phyloP scores from a whole-genome alignment of 495 filamentous ascomycete genomes.

The Saxophila tyrrhenica region DNA sequence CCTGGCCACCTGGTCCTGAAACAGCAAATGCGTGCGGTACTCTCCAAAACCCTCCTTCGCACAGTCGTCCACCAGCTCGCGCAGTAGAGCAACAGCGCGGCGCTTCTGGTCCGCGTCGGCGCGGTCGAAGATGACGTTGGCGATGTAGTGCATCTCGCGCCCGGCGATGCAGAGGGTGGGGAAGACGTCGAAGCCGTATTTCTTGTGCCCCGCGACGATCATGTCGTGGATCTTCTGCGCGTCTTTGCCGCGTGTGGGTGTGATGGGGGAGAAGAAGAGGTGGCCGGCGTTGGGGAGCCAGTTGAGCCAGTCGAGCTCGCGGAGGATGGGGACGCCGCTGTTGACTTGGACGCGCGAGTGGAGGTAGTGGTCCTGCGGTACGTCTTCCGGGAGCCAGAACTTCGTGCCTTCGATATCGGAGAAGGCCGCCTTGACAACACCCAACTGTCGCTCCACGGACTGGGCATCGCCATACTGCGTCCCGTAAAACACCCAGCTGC shows the following conservation, averaged over 20 bases:
- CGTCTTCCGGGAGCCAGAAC: background rate
- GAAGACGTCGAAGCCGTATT: constrained; percentile 42
- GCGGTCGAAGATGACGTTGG: constrained; percentile 42
- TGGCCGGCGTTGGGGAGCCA: constrained; percentile 47
- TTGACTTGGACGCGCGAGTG: constrained; percentile 25
- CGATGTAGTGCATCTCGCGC: constrained; percentile 49
- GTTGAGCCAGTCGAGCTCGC: constrained; percentile 45
- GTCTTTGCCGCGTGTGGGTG: constrained; percentile 37
- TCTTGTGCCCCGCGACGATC: constrained; percentile 29
- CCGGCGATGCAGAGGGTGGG: constrained; percentile 39
- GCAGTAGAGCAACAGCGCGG: background rate
- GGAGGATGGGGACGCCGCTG: constrained; percentile 38
- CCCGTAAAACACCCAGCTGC: constrained; percentile 45
- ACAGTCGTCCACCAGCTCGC: constrained; percentile 32
- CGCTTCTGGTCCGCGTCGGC: background rate
- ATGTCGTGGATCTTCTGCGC: constrained; percentile 37
- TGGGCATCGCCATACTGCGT: constrained; percentile 40
- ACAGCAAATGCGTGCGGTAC: constrained; percentile 43
- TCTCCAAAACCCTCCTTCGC: constrained; percentile 44
- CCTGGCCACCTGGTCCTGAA: constrained; percentile 46
- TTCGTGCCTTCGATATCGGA: background rate
- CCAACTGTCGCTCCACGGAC: constrained; percentile 34
- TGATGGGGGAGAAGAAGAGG: constrained; percentile 47
- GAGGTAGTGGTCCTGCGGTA: constrained; percentile 19
- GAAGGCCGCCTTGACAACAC: constrained; percentile 31